Evolutionary conservation across 192 early-diverging fungal species (phyloP).

Genomic region (Chytriomyces confervae): DNA sequence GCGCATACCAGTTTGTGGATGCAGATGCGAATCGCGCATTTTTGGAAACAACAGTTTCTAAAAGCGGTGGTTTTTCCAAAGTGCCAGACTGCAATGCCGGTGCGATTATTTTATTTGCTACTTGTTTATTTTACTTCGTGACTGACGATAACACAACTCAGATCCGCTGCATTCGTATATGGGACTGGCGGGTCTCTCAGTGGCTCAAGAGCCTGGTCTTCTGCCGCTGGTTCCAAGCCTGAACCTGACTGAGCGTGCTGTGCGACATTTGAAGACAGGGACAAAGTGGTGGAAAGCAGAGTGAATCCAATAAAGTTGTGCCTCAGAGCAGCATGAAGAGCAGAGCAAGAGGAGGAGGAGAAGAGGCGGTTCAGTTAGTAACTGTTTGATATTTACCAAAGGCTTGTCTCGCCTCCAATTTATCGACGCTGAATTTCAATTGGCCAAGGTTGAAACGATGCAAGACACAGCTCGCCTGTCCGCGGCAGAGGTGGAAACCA

Average conservation of each 20-base stretch:
- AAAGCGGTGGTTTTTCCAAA: conserved; percentile 73
- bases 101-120: conserved; percentile 37
- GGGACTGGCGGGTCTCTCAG: conserved; percentile 69
- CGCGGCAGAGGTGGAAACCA: too few relatives aligned
- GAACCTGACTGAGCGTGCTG: conserved; percentile 56
- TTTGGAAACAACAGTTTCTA: conserved; percentile 64
- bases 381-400: too few relatives aligned
- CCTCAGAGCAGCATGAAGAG: too few relatives aligned
- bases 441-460: too few relatives aligned
- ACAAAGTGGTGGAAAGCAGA: conserved; percentile 27
- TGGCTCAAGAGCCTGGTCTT: conserved; percentile 44
- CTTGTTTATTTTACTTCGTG: neutral
- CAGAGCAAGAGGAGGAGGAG: too few relatives aligned
- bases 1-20: conserved; percentile 65
- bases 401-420: too few relatives aligned
- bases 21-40: conserved; percentile 59
- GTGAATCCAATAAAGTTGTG: too few relatives aligned
- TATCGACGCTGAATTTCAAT: too few relatives aligned
- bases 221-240: conserved; percentile 55
- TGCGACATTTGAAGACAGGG: conserved; percentile 13
- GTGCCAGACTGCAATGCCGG: conserved; percentile 59
- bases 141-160: conserved; percentile 35
- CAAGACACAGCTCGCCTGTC: too few relatives aligned
- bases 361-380: too few relatives aligned
- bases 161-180: conserved; percentile 87